A percentile compares a stretch with the other conserved stretches of the same genome.
Evolutionary conservation across 2,329 filamentous ascomycete species (phyloP).

Genomic region (Akanthomyces muscarius): DNA sequence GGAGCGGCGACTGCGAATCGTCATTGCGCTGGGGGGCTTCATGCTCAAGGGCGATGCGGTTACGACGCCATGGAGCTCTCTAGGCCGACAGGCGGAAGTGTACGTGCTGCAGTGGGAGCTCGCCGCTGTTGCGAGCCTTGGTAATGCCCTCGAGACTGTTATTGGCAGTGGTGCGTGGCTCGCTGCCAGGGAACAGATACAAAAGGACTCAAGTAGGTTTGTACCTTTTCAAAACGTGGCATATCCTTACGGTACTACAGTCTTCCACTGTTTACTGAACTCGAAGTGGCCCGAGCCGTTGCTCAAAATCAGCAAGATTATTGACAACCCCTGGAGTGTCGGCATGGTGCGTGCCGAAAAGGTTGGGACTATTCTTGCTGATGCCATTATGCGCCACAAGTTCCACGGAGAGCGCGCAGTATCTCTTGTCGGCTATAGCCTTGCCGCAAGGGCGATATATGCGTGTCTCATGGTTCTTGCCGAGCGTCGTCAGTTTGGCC

Average conservation of each 20-base stretch:
- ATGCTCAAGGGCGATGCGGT: constrained; percentile 68
- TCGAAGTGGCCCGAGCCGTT: constrained; percentile 60
- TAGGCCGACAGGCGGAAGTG: constrained; percentile 69
- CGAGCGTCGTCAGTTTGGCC: constrained; percentile 75
- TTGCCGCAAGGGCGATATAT: constrained; percentile 80
- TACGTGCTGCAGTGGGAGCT: constrained; percentile 85
- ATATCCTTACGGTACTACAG: constrained; percentile 27
- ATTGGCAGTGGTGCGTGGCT: constrained; percentile 79
- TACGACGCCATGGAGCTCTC: constrained; percentile 66
- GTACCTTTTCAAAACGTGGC: constrained; percentile 13
- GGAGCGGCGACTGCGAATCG: constrained; percentile 70
- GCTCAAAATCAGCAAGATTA: constrained; percentile 65
- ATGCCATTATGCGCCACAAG: constrained; percentile 71
- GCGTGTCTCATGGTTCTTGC: constrained; percentile 76
- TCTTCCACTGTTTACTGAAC: constrained; percentile 54
- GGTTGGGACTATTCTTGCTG: constrained; percentile 66
- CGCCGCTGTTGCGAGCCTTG: constrained; percentile 71
- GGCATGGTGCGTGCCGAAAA: constrained; percentile 75
- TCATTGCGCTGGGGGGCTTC: constrained; percentile 81
- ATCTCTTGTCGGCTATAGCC: constrained; percentile 75
- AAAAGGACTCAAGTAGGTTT: constrained; percentile 43
- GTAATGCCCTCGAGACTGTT: constrained; percentile 71
- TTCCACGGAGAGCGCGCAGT: constrained; percentile 79
- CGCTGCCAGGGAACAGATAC: constrained; percentile 54
- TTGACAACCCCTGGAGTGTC: constrained; percentile 78